phyloP scores from a whole-genome alignment of 75 land plant species.

The Pinus tabuliformis region DNA sequence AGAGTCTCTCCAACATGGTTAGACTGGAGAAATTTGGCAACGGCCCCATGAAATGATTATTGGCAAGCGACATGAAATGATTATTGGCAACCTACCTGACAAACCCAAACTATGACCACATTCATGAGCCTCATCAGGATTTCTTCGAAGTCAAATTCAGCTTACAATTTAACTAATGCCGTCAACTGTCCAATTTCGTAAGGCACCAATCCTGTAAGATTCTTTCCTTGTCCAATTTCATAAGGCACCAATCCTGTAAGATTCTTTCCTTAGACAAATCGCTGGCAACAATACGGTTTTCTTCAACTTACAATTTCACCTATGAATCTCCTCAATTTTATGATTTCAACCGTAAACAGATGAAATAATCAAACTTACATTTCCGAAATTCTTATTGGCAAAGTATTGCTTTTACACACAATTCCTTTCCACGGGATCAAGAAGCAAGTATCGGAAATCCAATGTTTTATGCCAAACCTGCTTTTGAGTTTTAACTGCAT shows the following conservation, averaged over 20 bases:
- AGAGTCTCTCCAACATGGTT: not conserved
- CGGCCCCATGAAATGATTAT: not conserved
- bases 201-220: not conserved
- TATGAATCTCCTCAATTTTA: not conserved
- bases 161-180: not conserved
- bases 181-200: not conserved
- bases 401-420: not conserved
- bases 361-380: not conserved
- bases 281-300: not conserved
- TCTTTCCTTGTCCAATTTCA: no score
- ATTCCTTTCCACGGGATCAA: not conserved
- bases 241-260: no score
- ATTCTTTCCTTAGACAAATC: no score
- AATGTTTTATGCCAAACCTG: not conserved
- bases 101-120: not conserved
- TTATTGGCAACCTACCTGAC: no score
- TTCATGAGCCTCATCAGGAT: not conserved
- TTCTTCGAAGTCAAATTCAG: not conserved
- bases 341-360: not conserved
- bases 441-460: constrained; percentile 1
- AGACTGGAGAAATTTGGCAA: not conserved
- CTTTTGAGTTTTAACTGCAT: not conserved
- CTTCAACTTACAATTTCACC: not conserved
- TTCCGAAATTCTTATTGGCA: not conserved
- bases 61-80: not conserved